Conservation (phyloP, 768 basidiomycete genomes). For the Suillus americanus region DNA sequence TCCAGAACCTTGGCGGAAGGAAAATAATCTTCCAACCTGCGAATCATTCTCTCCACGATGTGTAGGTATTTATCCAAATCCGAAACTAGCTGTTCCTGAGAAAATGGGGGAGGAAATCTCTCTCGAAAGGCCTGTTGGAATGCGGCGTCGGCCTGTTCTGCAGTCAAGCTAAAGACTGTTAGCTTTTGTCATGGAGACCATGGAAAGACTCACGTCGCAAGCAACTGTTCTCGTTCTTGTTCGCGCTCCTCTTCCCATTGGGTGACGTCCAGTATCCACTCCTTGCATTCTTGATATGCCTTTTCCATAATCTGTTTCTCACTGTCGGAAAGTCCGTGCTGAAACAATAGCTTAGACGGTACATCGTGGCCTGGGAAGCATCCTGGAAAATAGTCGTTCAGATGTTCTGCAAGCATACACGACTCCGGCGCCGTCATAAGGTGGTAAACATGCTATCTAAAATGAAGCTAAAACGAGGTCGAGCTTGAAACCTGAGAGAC, state of each 20-base stretch:
- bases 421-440: constrained; percentile 29
- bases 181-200: neutral
- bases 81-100: constrained; percentile 11
- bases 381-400: constrained; percentile 31
- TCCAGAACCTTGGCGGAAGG: neutral
- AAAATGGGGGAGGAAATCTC: constrained; percentile 19
- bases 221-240: constrained; percentile 14
- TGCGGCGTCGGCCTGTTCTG: constrained; percentile 11
- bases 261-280: constrained; percentile 18
- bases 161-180: constrained; percentile 11
- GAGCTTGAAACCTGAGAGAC: neutral
- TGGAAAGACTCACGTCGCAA: neutral
- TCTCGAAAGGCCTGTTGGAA: constrained; percentile 25
- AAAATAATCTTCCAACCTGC: constrained; percentile 26
- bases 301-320: constrained; percentile 20
- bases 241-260: constrained; percentile 23
- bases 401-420: constrained; percentile 17
- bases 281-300: constrained; percentile 16
- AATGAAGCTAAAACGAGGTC: neutral
- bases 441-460: constrained; percentile 27
- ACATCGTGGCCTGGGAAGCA: constrained; percentile 13
- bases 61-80: constrained; percentile 26
- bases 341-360: constrained; percentile 24
- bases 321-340: constrained; percentile 20
- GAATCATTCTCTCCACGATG: constrained; percentile 26